A percentile compares a stretch with the other conserved stretches of the same genome.
Evolutionary conservation across 2,329 filamentous ascomycete genomes (phyloP).

Genomic region (Colletotrichum sp.): DNA sequence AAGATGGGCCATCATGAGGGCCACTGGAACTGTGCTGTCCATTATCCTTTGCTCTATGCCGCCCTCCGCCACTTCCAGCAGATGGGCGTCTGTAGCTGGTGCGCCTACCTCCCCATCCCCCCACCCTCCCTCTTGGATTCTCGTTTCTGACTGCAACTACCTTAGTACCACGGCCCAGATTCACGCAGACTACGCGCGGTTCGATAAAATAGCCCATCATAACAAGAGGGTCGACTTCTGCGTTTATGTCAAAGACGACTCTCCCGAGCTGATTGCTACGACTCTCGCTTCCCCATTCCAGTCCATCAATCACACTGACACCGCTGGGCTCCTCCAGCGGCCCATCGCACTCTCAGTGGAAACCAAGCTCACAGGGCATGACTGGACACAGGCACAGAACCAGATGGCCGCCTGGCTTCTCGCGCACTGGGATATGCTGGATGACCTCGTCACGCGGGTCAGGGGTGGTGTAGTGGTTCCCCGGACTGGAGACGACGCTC

Average conservation of each 20-base stretch:
- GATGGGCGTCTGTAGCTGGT: neutral
- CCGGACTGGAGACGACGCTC: neutral
- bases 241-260: neutral
- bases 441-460: neutral
- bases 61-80: neutral
- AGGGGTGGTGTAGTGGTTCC: neutral
- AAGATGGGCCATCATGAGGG: neutral
- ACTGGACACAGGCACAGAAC: neutral
- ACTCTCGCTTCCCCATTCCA: neutral
- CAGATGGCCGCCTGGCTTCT: slow-evolving; percentile 7
- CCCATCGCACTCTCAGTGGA: slow-evolving; percentile 10
- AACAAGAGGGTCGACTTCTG: neutral
- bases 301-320: slow-evolving; percentile 5
- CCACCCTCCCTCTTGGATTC: neutral
- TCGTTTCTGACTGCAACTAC: neutral
- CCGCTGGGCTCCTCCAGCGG: neutral
- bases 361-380: neutral
- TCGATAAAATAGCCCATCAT: neutral
- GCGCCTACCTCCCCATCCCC: neutral
- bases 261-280: neutral
- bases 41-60: neutral
- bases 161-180: neutral
- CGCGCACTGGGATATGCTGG: neutral
- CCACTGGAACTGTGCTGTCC: neutral
- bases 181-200: neutral